Conservation (phyloP, 805 yeast genomes). For the Kodamaea kaohsiungensis region DNA sequence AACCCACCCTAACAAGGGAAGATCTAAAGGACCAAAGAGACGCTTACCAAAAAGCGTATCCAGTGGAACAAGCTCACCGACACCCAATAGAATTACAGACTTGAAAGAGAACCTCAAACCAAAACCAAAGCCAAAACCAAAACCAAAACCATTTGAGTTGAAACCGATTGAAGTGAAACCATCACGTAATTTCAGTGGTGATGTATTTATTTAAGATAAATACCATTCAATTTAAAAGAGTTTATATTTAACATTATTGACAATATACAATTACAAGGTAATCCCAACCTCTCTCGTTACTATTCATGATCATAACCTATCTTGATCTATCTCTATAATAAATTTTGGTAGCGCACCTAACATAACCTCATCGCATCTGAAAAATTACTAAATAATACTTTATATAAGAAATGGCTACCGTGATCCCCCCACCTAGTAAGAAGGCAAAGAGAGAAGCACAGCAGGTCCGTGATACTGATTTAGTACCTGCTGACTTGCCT, state of each 20-base stretch:
- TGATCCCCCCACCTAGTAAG: conserved; percentile 91
- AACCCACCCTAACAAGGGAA: conserved; percentile 45
- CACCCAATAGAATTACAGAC: background rate
- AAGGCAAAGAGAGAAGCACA: conserved; percentile 85
- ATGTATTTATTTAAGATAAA: conserved; percentile 27
- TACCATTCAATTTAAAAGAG: background rate
- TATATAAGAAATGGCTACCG: conserved; percentile 70
- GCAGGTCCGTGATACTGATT: conserved; percentile 69
- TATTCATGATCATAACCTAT: no score
- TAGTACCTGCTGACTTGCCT: conserved; percentile 78
- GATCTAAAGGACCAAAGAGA: conserved; percentile 56
- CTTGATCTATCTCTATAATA: background rate
- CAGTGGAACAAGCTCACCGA: background rate
- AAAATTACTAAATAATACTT: background rate
- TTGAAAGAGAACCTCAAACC: background rate
- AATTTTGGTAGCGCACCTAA: conserved; percentile 1
- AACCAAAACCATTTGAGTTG: conserved; percentile 18
- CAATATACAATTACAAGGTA: no score
- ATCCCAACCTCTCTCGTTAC: no score
- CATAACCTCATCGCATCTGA: conserved; percentile 6
- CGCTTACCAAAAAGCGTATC: conserved; percentile 38
- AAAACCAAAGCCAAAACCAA: conserved; percentile 6
- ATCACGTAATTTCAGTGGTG: conserved; percentile 30
- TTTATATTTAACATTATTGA: background rate
- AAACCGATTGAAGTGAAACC: conserved; percentile 21